Conservation (phyloP, 208 protist genomes). For the Acanthamoeba sp. region DNA sequence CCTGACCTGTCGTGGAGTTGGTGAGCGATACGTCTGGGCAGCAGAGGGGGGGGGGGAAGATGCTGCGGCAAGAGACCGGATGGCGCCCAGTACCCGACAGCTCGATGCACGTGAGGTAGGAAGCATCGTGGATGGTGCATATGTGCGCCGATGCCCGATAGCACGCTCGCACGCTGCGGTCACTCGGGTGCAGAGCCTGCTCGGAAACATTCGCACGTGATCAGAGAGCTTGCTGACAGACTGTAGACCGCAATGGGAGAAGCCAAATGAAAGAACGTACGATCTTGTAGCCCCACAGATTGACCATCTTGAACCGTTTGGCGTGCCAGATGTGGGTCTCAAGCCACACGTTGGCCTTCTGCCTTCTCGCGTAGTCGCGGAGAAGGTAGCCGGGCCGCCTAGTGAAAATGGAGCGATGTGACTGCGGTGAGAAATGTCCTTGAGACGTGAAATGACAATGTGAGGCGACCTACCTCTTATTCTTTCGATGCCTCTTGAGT, state of each 20-base stretch:
- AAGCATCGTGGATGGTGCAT: slow-evolving; percentile 71
- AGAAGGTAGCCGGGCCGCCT: slow-evolving; percentile 83
- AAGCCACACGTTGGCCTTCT: slow-evolving; percentile 80
- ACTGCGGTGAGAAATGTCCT: too few relatives aligned
- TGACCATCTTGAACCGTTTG: slow-evolving; percentile 86
- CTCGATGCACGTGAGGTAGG: slow-evolving; percentile 31
- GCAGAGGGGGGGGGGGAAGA: too few relatives aligned
- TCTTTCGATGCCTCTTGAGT: slow-evolving; percentile 43
- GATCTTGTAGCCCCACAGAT: slow-evolving; percentile 82
- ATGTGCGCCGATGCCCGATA: slow-evolving; percentile 34
- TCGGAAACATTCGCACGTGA: too few relatives aligned
- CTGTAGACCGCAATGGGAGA: neutral
- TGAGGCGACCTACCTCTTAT: neutral
- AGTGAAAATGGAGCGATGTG: neutral
- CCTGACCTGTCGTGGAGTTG: neutral
- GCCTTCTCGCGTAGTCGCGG: slow-evolving; percentile 81
- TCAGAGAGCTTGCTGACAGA: too few relatives aligned
- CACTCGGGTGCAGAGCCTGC: slow-evolving; percentile 13
- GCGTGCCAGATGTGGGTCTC: slow-evolving; percentile 90
- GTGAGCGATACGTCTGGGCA: too few relatives aligned
- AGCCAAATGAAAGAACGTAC: slow-evolving; percentile 39
- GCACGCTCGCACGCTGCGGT: slow-evolving; percentile 33
- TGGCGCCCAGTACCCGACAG: slow-evolving; percentile 54
- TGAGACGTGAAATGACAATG: neutral
- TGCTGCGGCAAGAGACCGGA: too few relatives aligned